A percentile compares a stretch with the other conserved stretches of the same genome.
Evolutionary conservation across 208 protist species (phyloP).

Genomic region (Acanthamoeba sp.): DNA sequence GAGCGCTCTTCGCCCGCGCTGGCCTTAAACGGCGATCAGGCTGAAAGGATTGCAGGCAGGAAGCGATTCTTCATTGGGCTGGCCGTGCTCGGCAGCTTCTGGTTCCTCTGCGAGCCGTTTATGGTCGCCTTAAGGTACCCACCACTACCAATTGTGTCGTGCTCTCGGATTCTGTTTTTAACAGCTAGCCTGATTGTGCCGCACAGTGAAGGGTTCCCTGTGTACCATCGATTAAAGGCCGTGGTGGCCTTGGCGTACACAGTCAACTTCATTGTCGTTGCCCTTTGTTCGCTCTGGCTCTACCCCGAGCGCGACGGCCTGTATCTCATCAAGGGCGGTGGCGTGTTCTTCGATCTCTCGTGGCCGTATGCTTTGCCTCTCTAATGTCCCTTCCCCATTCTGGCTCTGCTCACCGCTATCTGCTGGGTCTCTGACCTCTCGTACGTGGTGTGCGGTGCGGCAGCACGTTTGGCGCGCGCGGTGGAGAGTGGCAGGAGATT

Average conservation of each 20-base stretch:
- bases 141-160: neutral
- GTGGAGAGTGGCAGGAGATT: neutral
- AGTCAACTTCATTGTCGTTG: neutral
- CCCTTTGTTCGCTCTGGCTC: neutral
- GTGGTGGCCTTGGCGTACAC: neutral
- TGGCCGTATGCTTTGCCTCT: neutral
- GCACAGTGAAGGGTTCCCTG: neutral
- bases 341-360: slow-evolving; percentile 24
- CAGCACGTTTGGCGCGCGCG: neutral
- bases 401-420: too few relatives aligned
- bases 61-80: neutral
- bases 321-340: neutral
- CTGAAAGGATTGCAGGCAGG: neutral
- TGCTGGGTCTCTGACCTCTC: too few relatives aligned
- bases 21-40: neutral
- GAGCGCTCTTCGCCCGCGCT: too few relatives aligned
- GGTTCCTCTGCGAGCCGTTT: neutral
- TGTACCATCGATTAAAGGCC: neutral
- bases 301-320: slow-evolving; percentile 15
- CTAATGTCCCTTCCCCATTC: neutral
- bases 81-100: neutral
- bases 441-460: too few relatives aligned
- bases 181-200: neutral
- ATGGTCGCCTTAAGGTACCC: neutral
- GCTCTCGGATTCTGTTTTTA: neutral